Evolutionary conservation across 345 rosid genomes (phyloP), one percentile per base, ranked within the genome.

Genomic region (Brassica incana): DNA sequence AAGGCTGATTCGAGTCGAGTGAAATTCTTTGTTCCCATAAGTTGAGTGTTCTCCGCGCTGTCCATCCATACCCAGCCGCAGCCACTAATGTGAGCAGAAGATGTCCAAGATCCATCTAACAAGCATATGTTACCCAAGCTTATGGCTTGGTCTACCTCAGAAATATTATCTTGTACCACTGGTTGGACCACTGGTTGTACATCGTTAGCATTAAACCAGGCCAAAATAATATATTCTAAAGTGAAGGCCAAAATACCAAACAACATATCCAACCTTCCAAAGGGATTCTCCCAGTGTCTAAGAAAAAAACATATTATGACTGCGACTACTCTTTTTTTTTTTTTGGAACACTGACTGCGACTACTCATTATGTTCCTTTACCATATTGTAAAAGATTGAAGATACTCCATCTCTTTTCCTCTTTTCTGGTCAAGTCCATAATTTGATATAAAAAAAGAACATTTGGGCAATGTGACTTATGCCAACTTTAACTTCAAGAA

Each of bases 231-330:
- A 70, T 77, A 71, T 63, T 71, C 71, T 64, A 61, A 56, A 71
- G 72, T 56, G 70, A 70, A 48, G 71, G 56, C 58, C 65, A 45
- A 67, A 77, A 77, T 69, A 77, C 74, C 74, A 69, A 77, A 77
- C 74, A 77, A 77, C 62, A 77, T 77, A n/a, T 69, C 75, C 69
- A 45, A 61, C 80, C 64, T 69, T 77, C 63, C 64, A 48, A 61
- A 77, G 69, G 9, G 75, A 77, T 69, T 69, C 80, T 62, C 36
- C 50, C 8, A 69, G 5, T 77, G 15, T 59, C 67, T 59, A 32
- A 60, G 40, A 77, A 77, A 77, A 71, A 71, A 65, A 72, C 45
- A 63, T 71, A 67, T 71, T 69, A 20, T 20, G 80, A 76, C 4
- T 62, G 76, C 56, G 76, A 77, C 71, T 77, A 77, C 65, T 77